Conservation (phyloP, 768 basidiomycete species). For the Lactarius evosmus region DNA sequence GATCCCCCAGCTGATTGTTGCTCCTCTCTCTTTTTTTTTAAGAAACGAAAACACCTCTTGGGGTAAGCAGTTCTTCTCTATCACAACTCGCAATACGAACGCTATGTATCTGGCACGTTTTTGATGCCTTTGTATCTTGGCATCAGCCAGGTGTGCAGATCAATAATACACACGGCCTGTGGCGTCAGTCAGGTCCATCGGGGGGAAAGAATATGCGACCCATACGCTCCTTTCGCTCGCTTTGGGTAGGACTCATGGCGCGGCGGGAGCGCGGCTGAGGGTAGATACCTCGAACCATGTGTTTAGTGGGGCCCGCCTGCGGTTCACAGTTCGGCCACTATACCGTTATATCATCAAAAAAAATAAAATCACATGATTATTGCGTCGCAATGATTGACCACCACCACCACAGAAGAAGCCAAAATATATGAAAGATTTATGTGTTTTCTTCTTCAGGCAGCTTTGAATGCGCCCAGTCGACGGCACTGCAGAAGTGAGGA, state of each 20-base stretch:
- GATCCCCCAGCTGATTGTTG: neutral
- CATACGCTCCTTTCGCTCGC: neutral
- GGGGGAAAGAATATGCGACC: neutral
- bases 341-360: neutral
- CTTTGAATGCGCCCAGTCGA: neutral
- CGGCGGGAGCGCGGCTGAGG: constrained; percentile 1
- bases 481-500: neutral
- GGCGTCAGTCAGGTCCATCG: neutral
- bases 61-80: no score
- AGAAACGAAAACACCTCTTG: no score
- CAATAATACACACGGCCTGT: neutral
- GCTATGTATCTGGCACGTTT: no score
- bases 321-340: neutral
- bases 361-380: neutral
- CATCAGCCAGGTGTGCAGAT: neutral
- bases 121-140: no score
- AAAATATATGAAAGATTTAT: neutral
- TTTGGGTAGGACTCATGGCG: neutral
- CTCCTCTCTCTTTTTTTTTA: no score
- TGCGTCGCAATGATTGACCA: neutral
- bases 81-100: no score
- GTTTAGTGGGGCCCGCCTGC: neutral
- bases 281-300: neutral
- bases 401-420: neutral
- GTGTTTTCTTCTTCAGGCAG: neutral